Base-by-base conservation (phyloP, 2,329 filamentous ascomycete genomes). In the Periconia macrospinosa region DNA sequence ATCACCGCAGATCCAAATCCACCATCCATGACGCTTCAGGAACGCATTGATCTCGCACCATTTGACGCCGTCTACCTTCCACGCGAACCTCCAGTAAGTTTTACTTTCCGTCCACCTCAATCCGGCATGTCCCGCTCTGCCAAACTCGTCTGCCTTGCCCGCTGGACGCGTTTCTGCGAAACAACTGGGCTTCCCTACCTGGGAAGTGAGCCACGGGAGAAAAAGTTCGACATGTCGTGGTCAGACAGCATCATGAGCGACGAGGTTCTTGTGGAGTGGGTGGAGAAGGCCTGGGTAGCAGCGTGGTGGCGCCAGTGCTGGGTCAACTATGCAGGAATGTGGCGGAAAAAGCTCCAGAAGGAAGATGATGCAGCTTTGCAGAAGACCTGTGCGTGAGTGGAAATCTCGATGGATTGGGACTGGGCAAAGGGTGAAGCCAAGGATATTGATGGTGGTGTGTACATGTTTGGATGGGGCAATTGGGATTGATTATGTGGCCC, bases 121-220 rank as follows among this genome's bases (percentile, higher is more conserved):
- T 6, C 41, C 3, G 54, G 45, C 37, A 67, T 68, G 63, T 63
- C 64, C 2, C 15, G 45, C 13, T 23, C 60, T 11, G 59, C 65
- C 2, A 65, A 62, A 33, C 56, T 70, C 1, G n/a, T 56, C 30
- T 67, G 66, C 42, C 54, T 69, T 37, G 58, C 61, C 3, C 65
- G 66, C 54, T 69, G 65, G 66, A 69, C 67, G 3, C 45, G 30
- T 6, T 68, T 70, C 59, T 33, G 52, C 15, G 37, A 52, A 0
- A 14, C 30, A 1, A 63, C 56, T 1, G 57, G 65, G 1, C 15
- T 30, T 0, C 64, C 57, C 1, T 61, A 54, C 23, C 54, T 69
- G 1, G 42, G 53, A 19, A 14, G 40, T 15, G 42, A 50, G 6
- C 59, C 65, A 3, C 60, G 59, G 23, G 55, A 61, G n/a, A 67